Evolutionary conservation across 1,139 yeast genomes (phyloP).

Genomic region (Lizanozyma gosingica): DNA sequence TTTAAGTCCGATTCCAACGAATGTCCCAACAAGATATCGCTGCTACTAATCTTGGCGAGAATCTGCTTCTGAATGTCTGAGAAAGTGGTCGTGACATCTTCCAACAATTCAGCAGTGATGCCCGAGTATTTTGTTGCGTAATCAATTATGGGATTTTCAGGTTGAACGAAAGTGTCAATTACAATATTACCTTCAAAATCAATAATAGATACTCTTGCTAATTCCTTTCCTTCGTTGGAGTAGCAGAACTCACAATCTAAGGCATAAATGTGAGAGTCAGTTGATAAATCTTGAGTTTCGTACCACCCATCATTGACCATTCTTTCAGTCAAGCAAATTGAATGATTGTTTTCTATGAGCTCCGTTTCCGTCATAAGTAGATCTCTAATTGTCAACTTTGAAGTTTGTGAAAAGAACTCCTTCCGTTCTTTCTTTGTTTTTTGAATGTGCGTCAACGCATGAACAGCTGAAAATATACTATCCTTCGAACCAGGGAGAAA

Average conservation of each 20-base stretch:
- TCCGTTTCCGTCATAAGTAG: conserved; percentile 5
- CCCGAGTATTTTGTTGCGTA: conserved; percentile 83
- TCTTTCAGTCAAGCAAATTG: no score
- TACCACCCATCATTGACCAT: conserved; percentile 48
- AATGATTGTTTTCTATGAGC: conserved; percentile 1
- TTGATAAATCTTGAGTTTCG: conserved; percentile 44
- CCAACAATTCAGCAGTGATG: conserved; percentile 61
- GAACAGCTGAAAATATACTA: conserved; percentile 44
- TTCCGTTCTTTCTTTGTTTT: conserved; percentile 12
- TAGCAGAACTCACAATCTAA: conserved; percentile 92
- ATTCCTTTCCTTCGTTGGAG: conserved; percentile 49
- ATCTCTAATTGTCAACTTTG: conserved; percentile 8
- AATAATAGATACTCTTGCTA: conserved; percentile 71
- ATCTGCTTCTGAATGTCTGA: conserved; percentile 59
- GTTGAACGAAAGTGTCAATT: conserved; percentile 70
- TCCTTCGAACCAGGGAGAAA: conserved; percentile 57
- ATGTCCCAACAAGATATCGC: conserved; percentile 55
- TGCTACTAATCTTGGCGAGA: conserved; percentile 29
- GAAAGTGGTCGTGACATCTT: conserved; percentile 54
- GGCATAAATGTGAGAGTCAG: conserved; percentile 58
- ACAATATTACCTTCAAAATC: conserved; percentile 53
- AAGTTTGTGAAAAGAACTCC: conserved; percentile 1
- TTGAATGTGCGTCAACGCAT: conserved; percentile 47
- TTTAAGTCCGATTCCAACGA: conserved; percentile 62
- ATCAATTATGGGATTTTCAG: conserved; percentile 62